Conservation (phyloP, 2,329 filamentous ascomycete species). For the Fusarium pininemorale region DNA sequence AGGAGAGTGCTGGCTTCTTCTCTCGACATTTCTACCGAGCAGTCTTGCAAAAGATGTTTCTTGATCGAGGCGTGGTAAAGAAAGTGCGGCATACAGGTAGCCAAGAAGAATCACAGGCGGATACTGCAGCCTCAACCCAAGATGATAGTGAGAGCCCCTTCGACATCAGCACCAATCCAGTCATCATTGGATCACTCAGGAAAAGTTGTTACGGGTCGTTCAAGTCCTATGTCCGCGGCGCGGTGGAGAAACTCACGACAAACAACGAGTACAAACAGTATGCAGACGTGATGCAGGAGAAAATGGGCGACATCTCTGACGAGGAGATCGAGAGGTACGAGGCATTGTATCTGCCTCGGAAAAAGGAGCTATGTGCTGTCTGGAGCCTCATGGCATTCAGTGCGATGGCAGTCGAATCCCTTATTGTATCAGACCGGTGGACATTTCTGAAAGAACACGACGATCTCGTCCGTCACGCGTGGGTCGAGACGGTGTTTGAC, state of each 20-base stretch:
- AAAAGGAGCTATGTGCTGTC: constrained; percentile 84
- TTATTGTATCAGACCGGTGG: constrained; percentile 93
- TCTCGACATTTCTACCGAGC: constrained; percentile 92
- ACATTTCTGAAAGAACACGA: constrained; percentile 82
- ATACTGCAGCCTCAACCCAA: constrained; percentile 9
- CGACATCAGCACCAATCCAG: constrained; percentile 73
- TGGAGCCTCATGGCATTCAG: constrained; percentile 98
- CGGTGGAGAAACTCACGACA: constrained; percentile 76
- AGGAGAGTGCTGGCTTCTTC: constrained; percentile 89
- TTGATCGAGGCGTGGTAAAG: constrained; percentile 81
- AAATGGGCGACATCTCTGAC: constrained; percentile 75
- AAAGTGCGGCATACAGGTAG: constrained; percentile 58
- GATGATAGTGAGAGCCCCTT: constrained; percentile 53
- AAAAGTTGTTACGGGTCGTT: constrained; percentile 84
- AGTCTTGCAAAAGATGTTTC: constrained; percentile 88
- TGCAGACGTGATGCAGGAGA: constrained; percentile 68
- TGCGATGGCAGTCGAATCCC: constrained; percentile 85
- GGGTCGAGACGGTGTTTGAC: constrained; percentile 95
- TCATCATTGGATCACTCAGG: constrained; percentile 86
- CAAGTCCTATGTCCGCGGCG: constrained; percentile 79
- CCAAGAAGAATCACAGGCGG: constrained; percentile 38
- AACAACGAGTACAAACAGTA: constrained; percentile 66
- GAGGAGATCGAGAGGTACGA: constrained; percentile 80
- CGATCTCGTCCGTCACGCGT: constrained; percentile 75
- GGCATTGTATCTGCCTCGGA: constrained; percentile 67